Evolutionary conservation across 2,329 filamentous ascomycete species (phyloP).

Genomic region (Colletotrichum viniferum): DNA sequence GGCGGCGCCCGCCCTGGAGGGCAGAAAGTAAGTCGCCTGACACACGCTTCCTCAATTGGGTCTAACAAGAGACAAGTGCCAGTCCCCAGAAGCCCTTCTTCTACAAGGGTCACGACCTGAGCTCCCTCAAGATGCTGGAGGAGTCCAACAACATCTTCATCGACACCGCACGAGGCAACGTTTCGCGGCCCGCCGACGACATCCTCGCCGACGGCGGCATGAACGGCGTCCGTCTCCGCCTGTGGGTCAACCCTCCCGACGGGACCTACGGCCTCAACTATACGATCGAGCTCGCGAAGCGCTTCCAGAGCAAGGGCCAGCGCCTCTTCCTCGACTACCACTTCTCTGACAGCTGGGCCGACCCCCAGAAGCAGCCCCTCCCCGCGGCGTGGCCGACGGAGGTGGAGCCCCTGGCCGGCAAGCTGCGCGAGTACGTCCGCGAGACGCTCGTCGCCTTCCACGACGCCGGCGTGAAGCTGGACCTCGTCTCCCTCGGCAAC

Average conservation of each 20-base stretch:
- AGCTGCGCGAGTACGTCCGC: constrained; percentile 36
- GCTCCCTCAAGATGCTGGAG: constrained; percentile 17
- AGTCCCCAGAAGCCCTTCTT: constrained; percentile 1
- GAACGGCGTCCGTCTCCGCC: constrained; percentile 15
- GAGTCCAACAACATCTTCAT: constrained; percentile 10
- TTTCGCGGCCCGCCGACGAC: constrained; percentile 8
- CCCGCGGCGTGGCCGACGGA: constrained; percentile 37
- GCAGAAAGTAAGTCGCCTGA: neutral
- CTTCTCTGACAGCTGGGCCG: constrained; percentile 36
- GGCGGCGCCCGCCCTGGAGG: neutral
- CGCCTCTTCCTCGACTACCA: constrained; percentile 41
- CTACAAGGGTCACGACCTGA: constrained; percentile 19
- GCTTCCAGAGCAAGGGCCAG: constrained; percentile 37
- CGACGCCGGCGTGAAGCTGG: constrained; percentile 37
- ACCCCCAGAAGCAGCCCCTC: constrained; percentile 35
- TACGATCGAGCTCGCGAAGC: constrained; percentile 33
- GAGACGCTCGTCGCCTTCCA: constrained; percentile 41
- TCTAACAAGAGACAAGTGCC: neutral
- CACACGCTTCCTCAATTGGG: neutral
- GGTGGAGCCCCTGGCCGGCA: constrained; percentile 30
- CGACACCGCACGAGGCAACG: constrained; percentile 12
- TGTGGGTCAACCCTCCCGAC: constrained; percentile 16
- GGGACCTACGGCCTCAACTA: constrained; percentile 19
- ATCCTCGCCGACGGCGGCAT: constrained; percentile 18
- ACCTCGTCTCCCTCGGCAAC: constrained; percentile 41